Base-by-base conservation (phyloP, 2,329 filamentous ascomycete species). In the Diaporthe caulivora region DNA sequence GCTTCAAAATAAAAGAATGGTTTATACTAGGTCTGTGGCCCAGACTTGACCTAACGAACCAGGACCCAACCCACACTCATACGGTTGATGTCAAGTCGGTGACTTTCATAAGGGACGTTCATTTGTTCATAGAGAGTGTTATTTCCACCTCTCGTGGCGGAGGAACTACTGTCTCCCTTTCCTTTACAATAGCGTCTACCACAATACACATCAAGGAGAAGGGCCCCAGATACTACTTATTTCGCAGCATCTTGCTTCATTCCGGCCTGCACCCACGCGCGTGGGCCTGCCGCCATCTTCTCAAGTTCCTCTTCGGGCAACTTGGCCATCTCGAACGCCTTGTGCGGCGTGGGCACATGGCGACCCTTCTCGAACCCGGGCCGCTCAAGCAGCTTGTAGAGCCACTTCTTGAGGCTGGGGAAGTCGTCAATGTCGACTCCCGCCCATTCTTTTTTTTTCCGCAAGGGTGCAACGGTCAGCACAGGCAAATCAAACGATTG, bases 391-490 rank as follows among this genome's bases (percentile, higher is more conserved):
- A 97, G 88, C 74, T 87, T 88, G 77, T 93, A 89, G 75, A 96
- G 87, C 95, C 95, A 98, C 49, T 90, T 90, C 79, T 94, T 91
- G 75, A 98, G 81, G 64, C 89, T 81, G 3, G 94, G 94, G 83
- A 96, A 97, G 74, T 95, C 91, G 1, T 91, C 85, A 71, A 96
- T 90, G 67, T 95, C 89, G 55, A 95, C 80, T 21, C 92, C 92
- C 0, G 90, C 86, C 89, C 89, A 93, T 31, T 86, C 89, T 64
- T 88, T 64, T 88, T 88, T 47, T 4, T 40, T n/a, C n/a, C n/a
- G 31, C 18, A 26, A 31, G 15, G 21, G 18, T 34, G 34, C 11
- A 55, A 37, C 3, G 31, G 37, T 72, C 44, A 74, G 73, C 51
- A 2, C 11, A 10, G 13, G 15, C 10, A 13, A 31, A 58, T 3